These are phyloP conservation scores for Castanea sativa DNA, from an alignment of 306 rosid species.

Conservation along the genomic window DNA sequence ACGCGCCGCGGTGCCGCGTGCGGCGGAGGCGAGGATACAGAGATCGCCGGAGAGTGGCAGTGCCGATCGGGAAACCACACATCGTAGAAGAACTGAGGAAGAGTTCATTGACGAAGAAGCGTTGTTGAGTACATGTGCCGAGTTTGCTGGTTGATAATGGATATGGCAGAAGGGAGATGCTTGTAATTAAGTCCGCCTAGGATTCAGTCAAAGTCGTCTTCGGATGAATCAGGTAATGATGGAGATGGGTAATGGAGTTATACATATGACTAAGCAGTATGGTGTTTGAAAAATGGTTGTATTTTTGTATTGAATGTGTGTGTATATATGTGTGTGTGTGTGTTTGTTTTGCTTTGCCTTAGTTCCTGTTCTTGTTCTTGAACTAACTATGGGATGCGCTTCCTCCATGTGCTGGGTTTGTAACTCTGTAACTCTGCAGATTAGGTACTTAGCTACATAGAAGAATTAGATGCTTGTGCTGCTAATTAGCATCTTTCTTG, in stretches of 20 bases:
- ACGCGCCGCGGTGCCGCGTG: conserved; percentile 71
- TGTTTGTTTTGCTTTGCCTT: not conserved
- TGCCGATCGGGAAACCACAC: not conserved
- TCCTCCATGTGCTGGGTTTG: not conserved
- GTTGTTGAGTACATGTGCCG: conserved; percentile 50
- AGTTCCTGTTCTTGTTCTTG: not conserved
- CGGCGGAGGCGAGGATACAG: conserved; percentile 43
- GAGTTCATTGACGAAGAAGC: conserved; percentile 51
- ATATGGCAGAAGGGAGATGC: conserved; percentile 57
- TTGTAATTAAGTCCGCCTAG: conserved; percentile 51
- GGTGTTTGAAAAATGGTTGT: no score
- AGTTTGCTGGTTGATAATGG: conserved; percentile 30
- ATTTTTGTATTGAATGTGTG: not conserved
- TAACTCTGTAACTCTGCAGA: not conserved
- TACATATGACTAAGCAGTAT: not conserved
- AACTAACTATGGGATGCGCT: not conserved
- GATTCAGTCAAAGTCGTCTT: conserved; percentile 40
- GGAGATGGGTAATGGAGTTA: conserved; percentile 50
- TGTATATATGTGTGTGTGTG: no score
- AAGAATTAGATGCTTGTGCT: not conserved
- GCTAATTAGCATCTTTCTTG: no score
- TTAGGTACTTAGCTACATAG: not conserved
- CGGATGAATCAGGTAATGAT: conserved; percentile 12
- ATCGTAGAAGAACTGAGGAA: not conserved
- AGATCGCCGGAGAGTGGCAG: not conserved